Evolutionary conservation across 2,329 filamentous ascomycete genomes (phyloP), one percentile per base, ranked within the genome.

Genomic region (Claviceps pusilla): DNA sequence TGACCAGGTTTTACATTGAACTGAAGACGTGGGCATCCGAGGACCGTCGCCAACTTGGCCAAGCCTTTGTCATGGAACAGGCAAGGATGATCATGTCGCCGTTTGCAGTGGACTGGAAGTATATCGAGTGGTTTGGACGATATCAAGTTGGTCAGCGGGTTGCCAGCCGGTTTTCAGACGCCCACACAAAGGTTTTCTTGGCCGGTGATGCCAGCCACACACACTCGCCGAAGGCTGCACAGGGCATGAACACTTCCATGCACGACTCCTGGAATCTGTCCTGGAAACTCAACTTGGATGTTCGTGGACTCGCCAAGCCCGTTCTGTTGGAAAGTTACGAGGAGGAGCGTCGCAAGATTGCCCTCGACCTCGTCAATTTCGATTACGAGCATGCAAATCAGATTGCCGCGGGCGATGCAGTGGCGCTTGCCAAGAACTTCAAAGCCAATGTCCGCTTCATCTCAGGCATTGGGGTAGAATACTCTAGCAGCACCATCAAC

Each of bases 111-210:
- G 69, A 76, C 50, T 83, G 79, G 79, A 76, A 73, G 59, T 76
- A 77, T 52, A 72, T 80, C 51, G 71, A 83, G 67, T 88, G 84
- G 83, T 88, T 87, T 69, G 84, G 83, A 48, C 79, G 82, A 47
- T 88, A 87, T 64, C 76, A 82, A 59, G 82, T 87, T 55, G 81
- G 83, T 11, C 83, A 87, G 69, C 78, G 86, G 19, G 77, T 89
- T 28, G 86, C 85, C 2, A 80, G 80, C 59, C 76, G 78, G 49
- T 89, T 89, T 69, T 77, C 79, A 59, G 79, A 84, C 61, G 73
- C 77, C 49, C 70, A 80, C 56, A 65, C 71, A 45, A 75, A 80
- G 16, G 77, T 84, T n/a, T 87, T 87, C 65, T 71, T 87, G 43
- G 80, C 81, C 12, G 83, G 83, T 16, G 84, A 87, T 62, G 83